Evolutionary conservation across 352 stramenopile species (phyloP).

Genomic region (Globisporangium heterothallicum): DNA sequence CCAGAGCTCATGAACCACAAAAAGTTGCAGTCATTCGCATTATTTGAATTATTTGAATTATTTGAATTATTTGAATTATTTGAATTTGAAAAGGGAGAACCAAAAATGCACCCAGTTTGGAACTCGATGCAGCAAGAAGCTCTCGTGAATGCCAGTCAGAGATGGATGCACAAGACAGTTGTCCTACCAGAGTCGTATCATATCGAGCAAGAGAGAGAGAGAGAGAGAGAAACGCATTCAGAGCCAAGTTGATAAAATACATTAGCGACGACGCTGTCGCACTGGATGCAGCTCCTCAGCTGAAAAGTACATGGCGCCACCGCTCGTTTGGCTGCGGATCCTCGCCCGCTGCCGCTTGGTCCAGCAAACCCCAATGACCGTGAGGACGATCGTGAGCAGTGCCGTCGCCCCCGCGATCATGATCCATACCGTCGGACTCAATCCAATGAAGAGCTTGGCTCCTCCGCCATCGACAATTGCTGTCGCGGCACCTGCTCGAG

Average conservation of each 20-base stretch:
- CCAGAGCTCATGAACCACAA: no score
- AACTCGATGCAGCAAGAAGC: no score
- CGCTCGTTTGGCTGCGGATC: slow-evolving; percentile 8
- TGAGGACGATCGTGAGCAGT: slow-evolving; percentile 29
- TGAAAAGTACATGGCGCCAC: slow-evolving; percentile 21
- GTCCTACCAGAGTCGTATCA: no score
- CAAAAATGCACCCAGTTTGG: no score
- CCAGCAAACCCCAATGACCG: slow-evolving; percentile 26
- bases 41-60: no score
- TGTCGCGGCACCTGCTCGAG: slow-evolving; percentile 26
- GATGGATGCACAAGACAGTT: no score
- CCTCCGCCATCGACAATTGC: slow-evolving; percentile 49
- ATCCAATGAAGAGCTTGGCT: slow-evolving; percentile 27
- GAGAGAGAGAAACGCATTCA: no score
- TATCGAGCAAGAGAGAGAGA: no score
- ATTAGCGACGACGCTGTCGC: not conserved
- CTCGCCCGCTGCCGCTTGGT: not conserved
- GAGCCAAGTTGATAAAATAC: not conserved
- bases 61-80: no score
- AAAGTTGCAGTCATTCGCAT: no score
- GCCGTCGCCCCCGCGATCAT: slow-evolving; percentile 18
- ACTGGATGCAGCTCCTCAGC: not conserved
- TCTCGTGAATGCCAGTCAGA: no score
- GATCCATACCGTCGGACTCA: slow-evolving; percentile 30
- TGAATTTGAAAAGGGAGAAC: no score